Base-by-base conservation (phyloP, 2,329 filamentous ascomycete genomes). In the Aureobasidium namibiae region DNA sequence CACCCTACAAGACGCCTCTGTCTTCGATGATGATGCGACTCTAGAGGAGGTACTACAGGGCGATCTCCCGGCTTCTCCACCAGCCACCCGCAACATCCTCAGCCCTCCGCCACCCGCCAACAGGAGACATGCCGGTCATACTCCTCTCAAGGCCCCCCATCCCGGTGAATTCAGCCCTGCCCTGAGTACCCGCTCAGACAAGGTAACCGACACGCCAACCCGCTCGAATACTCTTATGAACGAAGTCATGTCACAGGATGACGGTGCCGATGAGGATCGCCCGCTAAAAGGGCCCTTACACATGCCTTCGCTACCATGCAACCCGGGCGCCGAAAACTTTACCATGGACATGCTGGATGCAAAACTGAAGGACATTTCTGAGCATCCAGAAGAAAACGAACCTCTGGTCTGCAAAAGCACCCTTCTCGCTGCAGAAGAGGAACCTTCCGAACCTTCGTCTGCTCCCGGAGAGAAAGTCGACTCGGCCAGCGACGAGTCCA, bases 201-300 rank as follows among this genome's bases (percentile, higher is more conserved):
- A 63, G 24, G 63, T 70, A 16, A 68, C 69, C 31, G 70, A 72
- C 45, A 73, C 70, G 1, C 70, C 70, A 0, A 73, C 70, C 8
- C 65, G 68, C 6, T 64, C 65, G 61, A 73, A 73, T 57, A 73
- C 70, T 1, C 65, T 67, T 36, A 66, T 68, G 62, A 73, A 73
- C 58, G 61, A 65, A 14, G 60, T 67, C 41, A 62, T 72, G 41
- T 63, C 66, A 0, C 54, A 57, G 14, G 42, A 57, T 4, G 61
- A 63, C 39, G 66, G 66, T 41, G 64, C 66, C 13, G 69, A 71
- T 8, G 69, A 71, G 31, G 70, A 72, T 42, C 56, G 61, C 4
- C 62, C 62, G 1, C 53, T 73, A n/a, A 70, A 62, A 26, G 70
- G 70, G 5, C 70, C 70, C 29, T 48, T 73, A 46, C 68, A 68